Conservation (phyloP, 1,284 basidiomycete genomes). For the Ceratobasidium sp. region DNA sequence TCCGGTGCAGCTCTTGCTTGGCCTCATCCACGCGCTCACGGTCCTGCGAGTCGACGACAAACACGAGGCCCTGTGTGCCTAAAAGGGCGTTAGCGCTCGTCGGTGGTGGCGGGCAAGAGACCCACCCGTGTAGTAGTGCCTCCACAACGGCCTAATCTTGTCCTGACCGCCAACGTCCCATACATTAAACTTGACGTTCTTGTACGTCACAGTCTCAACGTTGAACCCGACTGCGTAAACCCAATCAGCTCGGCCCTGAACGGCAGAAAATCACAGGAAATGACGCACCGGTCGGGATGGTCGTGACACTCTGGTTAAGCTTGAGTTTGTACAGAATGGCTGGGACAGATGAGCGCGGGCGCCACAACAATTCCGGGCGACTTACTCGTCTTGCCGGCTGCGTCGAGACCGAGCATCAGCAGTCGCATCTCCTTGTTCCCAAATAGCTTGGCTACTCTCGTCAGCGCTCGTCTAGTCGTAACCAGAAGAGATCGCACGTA, state of each 20-base stretch:
- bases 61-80: slow-evolving; percentile 72
- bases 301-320: slow-evolving; percentile 98
- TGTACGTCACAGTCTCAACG: slow-evolving; percentile 99
- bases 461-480: slow-evolving; percentile 9
- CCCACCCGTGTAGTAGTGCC: slow-evolving; percentile 86
- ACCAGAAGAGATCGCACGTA: slow-evolving; percentile 46
- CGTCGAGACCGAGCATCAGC: slow-evolving; percentile 88
- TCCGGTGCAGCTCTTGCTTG: slow-evolving; percentile 94
- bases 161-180: slow-evolving; percentile 99
- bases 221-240: slow-evolving; percentile 84
- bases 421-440: slow-evolving; percentile 74
- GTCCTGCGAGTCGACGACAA: slow-evolving; percentile 79
- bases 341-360: slow-evolving; percentile 54
- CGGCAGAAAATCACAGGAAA: slow-evolving; percentile 50
- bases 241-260: not conserved
- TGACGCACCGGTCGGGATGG: slow-evolving; percentile 78
- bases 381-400: slow-evolving; percentile 92
- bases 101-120: slow-evolving; percentile 49
- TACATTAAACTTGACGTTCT: slow-evolving; percentile 99
- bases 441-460: slow-evolving; percentile 62
- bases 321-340: slow-evolving; percentile 99
- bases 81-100: slow-evolving; percentile 39
- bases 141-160: slow-evolving; percentile 97
- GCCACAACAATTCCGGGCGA: slow-evolving; percentile 26
- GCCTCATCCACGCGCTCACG: slow-evolving; percentile 97